Base-by-base conservation (phyloP, 768 basidiomycete genomes). In the Scleroderma citrinum region DNA sequence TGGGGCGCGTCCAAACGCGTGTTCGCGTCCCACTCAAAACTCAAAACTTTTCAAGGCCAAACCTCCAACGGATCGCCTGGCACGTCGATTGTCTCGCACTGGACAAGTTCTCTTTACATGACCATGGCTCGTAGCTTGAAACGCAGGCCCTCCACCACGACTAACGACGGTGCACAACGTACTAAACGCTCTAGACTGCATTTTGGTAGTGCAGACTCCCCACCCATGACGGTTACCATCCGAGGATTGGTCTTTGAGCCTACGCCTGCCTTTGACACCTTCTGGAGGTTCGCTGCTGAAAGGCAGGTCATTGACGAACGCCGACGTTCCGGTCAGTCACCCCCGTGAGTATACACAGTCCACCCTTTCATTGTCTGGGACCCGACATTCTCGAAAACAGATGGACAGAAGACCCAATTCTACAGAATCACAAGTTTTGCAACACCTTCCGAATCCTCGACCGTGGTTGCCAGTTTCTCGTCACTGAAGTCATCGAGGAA, bases 371-470 rank as follows among this genome's bases (percentile, higher is more conserved):
- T 35, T 23, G 31, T 46, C 20, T 43, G 50, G 40, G 49, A 35
- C 50, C 53, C 67, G 51, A 61, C 50, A n/a, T 11, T 39, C 20
- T 20, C 8, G 23, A 19, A 37, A n/a, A 36, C 49, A 83, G 82
- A 24, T 91, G 88, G 87, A 87, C 87, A 0, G 61, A 73, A 1
- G 85, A 91, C 59, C 58, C 64, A 3, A 77, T 83, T 44, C 69
- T 91, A 17, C 70, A 61, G 2, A 58, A 68, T 12, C 74, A 80
- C 55, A 73, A 71, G 26, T 89, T 88, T 60, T 87, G 85, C 67
- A 87, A 88, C 57, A 77, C 83, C 0, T 91, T 76, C 59, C 84
- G 88, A 31, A 79, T 88, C 7, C 73, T 82, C 38, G 88, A 91
- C 68, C 80, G 78, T 31, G 74, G 74, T 16, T 79, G 76, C 26